Evolutionary conservation across 352 stramenopile species (phyloP).

Genomic region (Phytophthora gonapodyides): DNA sequence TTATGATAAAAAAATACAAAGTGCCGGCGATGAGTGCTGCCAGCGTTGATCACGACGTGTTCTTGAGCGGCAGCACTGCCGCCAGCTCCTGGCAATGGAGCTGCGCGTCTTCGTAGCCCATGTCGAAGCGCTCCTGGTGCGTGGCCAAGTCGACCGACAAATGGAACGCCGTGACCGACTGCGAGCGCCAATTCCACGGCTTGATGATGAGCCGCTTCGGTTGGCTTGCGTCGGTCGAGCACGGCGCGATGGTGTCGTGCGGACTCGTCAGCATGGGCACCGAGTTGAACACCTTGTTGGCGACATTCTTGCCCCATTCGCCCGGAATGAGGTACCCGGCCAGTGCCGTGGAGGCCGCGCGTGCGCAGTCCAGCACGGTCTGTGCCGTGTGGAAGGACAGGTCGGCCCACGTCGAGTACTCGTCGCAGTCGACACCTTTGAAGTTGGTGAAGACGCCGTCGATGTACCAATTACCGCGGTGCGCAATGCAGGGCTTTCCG

Average conservation of each 20-base stretch:
- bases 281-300: slow-evolving; percentile 48
- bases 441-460: slow-evolving; percentile 77
- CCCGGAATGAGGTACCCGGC: slow-evolving; percentile 45
- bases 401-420: slow-evolving; percentile 65
- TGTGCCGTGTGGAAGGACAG: slow-evolving; percentile 59
- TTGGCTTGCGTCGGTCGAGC: slow-evolving; percentile 3
- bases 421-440: slow-evolving; percentile 61
- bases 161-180: slow-evolving; percentile 57
- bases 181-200: slow-evolving; percentile 67
- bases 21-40: no score
- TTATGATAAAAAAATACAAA: slow-evolving; percentile 14
- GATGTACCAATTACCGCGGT: slow-evolving; percentile 73
- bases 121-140: slow-evolving; percentile 62
- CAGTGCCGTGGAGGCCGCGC: slow-evolving; percentile 42
- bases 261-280: slow-evolving; percentile 51
- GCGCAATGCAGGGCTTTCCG: slow-evolving; percentile 58
- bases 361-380: slow-evolving; percentile 46
- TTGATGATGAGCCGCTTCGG: slow-evolving; percentile 55
- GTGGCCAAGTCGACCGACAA: slow-evolving; percentile 55
- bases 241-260: slow-evolving; percentile 52
- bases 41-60: background rate
- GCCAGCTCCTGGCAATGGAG: slow-evolving; percentile 56
- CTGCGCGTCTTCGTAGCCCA: slow-evolving; percentile 65
- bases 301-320: slow-evolving; percentile 48
- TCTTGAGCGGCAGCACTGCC: slow-evolving; percentile 43